These are phyloP conservation scores for Coriaria nepalensis DNA, from an alignment of 306 rosid species.

Conservation along the genomic window DNA sequence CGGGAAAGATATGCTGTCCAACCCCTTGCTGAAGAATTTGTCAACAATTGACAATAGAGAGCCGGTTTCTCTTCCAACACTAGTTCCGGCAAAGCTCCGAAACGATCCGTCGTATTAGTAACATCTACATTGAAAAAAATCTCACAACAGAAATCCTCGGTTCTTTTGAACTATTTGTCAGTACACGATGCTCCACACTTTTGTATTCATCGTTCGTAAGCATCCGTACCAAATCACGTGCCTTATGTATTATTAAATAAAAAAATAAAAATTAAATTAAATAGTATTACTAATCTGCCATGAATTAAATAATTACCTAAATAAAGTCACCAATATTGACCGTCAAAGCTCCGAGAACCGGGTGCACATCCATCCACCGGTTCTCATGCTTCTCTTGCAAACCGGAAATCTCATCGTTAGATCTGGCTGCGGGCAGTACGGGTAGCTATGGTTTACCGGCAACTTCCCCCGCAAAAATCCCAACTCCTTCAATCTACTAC, in stretches of 20 bases:
- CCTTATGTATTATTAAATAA: no score
- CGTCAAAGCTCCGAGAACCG: constrained; percentile 17
- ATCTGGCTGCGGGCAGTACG: constrained; percentile 30
- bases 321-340: constrained; percentile 24
- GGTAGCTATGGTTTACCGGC: constrained; percentile 19
- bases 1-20: constrained; percentile 20
- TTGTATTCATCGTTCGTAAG: constrained; percentile 24
- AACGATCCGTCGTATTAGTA: not conserved
- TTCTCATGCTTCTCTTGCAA: constrained; percentile 19
- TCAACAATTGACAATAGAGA: constrained; percentile 12
- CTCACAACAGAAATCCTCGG: constrained; percentile 17
- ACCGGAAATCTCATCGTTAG: constrained; percentile 23
- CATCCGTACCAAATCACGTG: constrained; percentile 4
- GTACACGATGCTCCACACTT: constrained; percentile 23
- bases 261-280: no score
- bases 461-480: constrained; percentile 5
- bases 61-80: constrained; percentile 15
- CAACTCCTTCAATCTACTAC: constrained; percentile 20
- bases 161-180: constrained; percentile 19
- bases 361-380: constrained; percentile 20
- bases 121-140: constrained; percentile 13
- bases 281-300: no score
- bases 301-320: constrained; percentile 9
- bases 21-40: constrained; percentile 14
- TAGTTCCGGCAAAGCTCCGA: constrained; percentile 26